Evolutionary conservation across 1,284 basidiomycete species (phyloP), one percentile per base, ranked within the genome.

Genomic region (Leucoagaricus sp.): DNA sequence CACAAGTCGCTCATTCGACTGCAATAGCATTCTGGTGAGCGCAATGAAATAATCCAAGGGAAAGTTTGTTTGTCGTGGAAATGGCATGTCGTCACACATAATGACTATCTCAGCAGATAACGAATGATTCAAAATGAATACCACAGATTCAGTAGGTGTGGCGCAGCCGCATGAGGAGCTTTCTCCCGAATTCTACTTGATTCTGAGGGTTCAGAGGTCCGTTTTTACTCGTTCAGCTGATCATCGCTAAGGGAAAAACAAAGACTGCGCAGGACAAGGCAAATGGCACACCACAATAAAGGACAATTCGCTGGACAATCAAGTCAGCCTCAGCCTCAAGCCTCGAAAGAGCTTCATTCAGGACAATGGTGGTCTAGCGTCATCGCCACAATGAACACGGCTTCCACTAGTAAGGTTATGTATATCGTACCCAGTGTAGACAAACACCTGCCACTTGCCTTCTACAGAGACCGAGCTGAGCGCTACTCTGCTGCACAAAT

Each of bases 391-490:
- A 15, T 38, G 36, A 38, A 38, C 17, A 15, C 17, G 36, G 31
- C 13, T n/a, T 38, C 50, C 41, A 28, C 36, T 42, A 44, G 17
- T 19, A 10, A 26, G 25, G 15, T 41, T 38, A 38, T 38, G 17
- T 38, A 38, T 38, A 38, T 38, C 36, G 36, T 40, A 47, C 28
- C 26, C 40, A 52, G 50, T 44, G 40, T 33, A 33, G 19, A n/a
- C n/a, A n/a, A n/a, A n/a, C n/a, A n/a, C n/a, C n/a, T n/a, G n/a
- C n/a, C n/a, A n/a, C 36, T 13, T 38, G 36, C 34, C 44, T 48
- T 48, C 46, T 49, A 55, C 34, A 41, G 17, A 28, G 36, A 41
- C 53, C 53, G 53, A 48, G 47, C 45, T 55, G 53, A 33, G 53
- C 51, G 28, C 36, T 48, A 40, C 12, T 15, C 41, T 19, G 23